phyloP scores from a whole-genome alignment of 805 yeast species.

The Candida silvatica region DNA sequence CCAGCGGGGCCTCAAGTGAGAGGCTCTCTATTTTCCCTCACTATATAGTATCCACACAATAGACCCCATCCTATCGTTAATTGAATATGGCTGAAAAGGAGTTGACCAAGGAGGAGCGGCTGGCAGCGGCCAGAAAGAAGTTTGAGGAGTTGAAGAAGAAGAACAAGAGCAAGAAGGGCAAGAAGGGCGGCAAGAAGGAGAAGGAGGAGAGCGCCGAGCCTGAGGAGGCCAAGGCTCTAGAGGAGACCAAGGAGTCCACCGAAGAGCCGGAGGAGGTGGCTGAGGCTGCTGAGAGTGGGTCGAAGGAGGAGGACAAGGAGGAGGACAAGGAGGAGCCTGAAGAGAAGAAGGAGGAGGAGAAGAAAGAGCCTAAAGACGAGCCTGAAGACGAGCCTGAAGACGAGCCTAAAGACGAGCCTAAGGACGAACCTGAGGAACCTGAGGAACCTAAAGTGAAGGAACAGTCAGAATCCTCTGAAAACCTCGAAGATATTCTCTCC shows the following conservation, averaged over 20 bases:
- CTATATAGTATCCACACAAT: no score
- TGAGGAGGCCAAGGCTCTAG: constrained; percentile 4
- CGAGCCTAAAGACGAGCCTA: constrained; percentile 2
- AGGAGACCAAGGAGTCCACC: constrained; percentile 3
- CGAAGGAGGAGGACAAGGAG: constrained; percentile 2
- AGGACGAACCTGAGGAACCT: background rate
- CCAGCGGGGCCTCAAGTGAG: no score
- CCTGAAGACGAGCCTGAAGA: background rate
- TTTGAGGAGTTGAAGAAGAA: constrained; percentile 25
- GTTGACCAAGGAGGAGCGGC: constrained; percentile 24
- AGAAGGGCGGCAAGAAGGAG: constrained; percentile 11
- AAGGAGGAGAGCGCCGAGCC: constrained; percentile 3
- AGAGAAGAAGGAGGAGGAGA: constrained; percentile 2
- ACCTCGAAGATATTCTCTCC: constrained; percentile 14
- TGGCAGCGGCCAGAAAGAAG: constrained; percentile 28
- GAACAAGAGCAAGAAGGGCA: constrained; percentile 18
- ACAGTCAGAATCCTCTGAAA: constrained; percentile 1
- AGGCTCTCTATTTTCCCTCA: no score
- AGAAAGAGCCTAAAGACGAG: background rate
- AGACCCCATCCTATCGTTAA: no score
- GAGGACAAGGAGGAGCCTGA: background rate
- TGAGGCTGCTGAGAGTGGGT: constrained; percentile 3
- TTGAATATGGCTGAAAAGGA: constrained; percentile 16
- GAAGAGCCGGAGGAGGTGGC: constrained; percentile 5
- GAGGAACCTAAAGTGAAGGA: background rate